Conservation (phyloP, 1,284 basidiomycete genomes). For the Boletellus dicymbophilus region DNA sequence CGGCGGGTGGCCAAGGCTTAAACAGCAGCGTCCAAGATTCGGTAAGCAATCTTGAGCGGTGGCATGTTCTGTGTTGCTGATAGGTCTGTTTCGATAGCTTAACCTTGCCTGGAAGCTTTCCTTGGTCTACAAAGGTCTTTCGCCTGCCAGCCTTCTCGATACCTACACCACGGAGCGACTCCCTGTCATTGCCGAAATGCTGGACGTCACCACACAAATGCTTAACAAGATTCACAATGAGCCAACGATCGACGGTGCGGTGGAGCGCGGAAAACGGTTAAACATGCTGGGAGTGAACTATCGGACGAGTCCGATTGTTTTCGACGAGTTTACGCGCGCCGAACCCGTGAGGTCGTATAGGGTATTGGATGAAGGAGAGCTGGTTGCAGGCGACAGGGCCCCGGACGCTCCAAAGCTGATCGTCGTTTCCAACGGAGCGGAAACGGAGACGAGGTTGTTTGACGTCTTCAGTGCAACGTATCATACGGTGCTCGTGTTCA, state of each 20-base stretch:
- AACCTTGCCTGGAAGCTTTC: conserved; percentile 47
- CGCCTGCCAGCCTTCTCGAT: conserved; percentile 35
- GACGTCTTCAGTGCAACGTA: conserved; percentile 20
- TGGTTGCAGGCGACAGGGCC: conserved; percentile 23
- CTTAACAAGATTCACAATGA: neutral
- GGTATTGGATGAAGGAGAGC: conserved; percentile 3
- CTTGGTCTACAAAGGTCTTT: conserved; percentile 35
- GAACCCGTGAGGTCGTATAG: conserved; percentile 16
- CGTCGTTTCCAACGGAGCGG: neutral
- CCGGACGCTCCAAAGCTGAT: conserved; percentile 19
- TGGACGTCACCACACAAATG: conserved; percentile 21
- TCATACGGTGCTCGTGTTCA: conserved; percentile 31
- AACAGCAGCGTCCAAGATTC: conserved; percentile 43
- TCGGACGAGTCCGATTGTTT: conserved; percentile 32
- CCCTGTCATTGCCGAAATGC: conserved; percentile 42
- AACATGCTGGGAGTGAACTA: conserved; percentile 38
- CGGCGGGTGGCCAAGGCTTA: conserved; percentile 39
- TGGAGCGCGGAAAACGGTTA: conserved; percentile 17
- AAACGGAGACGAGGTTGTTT: conserved; percentile 19
- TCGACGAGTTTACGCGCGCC: conserved; percentile 21
- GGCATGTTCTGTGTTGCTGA: neutral
- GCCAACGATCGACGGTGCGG: neutral
- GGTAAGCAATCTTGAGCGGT: conserved; percentile 20
- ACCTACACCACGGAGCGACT: conserved; percentile 39
- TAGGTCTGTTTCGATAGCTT: conserved; percentile 20